phyloP scores from a whole-genome alignment of 2,329 filamentous ascomycete genomes.

The Aureobasidium sp. region DNA sequence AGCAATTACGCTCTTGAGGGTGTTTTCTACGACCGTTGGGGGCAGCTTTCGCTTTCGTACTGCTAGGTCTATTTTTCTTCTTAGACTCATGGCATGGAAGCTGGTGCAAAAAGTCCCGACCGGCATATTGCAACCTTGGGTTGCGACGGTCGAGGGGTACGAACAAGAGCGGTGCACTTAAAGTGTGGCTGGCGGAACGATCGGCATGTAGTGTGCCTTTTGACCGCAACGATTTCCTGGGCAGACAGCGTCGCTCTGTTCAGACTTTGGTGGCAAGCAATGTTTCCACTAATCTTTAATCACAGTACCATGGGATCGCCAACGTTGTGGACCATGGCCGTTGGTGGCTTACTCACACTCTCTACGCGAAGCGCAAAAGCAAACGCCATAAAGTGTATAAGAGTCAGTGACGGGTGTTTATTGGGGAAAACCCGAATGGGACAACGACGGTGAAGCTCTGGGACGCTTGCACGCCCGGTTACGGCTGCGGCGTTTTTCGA shows the following conservation, averaged over 20 bases:
- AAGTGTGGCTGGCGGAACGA: slow-evolving; percentile 13
- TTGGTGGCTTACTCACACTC: slow-evolving; percentile 6
- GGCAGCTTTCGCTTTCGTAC: background rate
- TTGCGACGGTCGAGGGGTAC: background rate
- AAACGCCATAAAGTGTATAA: slow-evolving; percentile 12
- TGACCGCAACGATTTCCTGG: slow-evolving; percentile 12
- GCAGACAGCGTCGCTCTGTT: background rate
- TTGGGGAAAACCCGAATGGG: background rate
- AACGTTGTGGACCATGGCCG: slow-evolving; percentile 1
- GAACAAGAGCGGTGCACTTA: slow-evolving; percentile 8
- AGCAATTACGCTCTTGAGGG: background rate
- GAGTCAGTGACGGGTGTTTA: slow-evolving; percentile 11
- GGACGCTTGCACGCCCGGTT: background rate
- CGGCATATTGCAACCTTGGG: slow-evolving; percentile 7
- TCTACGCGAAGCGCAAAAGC: slow-evolving; percentile 5
- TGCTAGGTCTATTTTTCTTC: background rate
- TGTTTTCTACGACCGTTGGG: background rate
- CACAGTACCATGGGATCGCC: background rate
- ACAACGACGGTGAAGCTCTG: background rate
- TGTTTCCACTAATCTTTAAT: slow-evolving; percentile 14
- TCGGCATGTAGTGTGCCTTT: slow-evolving; percentile 13
- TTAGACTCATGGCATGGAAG: background rate
- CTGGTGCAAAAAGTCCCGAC: slow-evolving; percentile 13
- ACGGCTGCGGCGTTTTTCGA: slow-evolving; percentile 12
- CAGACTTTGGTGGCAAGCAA: background rate